Evolutionary conservation across 2,329 filamentous ascomycete genomes (phyloP), one percentile per base, ranked within the genome.

Genomic region (Penicillium sp.): DNA sequence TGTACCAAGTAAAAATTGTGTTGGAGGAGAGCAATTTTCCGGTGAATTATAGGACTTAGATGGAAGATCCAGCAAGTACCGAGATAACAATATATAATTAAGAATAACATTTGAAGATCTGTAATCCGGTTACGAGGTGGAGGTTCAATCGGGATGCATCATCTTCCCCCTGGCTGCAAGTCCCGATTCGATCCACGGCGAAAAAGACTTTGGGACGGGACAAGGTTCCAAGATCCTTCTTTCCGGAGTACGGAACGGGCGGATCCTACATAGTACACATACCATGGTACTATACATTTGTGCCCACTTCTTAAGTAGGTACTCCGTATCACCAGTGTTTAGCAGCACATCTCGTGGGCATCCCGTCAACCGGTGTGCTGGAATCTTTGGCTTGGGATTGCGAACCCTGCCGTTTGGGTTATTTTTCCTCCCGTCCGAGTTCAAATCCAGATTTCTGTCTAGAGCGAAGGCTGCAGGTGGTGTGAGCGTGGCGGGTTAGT

Each of bases 271-370:
- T 9, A 23, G 19, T 23, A 11, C n/a, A 36, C 8, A 36, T 34
- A 34, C 33, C 33, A 15, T 15, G 15, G 8, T 9, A n/a, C 10
- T 23, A 23, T 23, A 38, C 4, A 11, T 36, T n/a, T 38, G 34
- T n/a, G 16, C 21, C 19, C 13, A 23, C 21, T 23, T 23, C 21
- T 3, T 23, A 23, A 25, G 25, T 8, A 40, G n/a, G 25, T 27
- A 10, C 21, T 25, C 5, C 13, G 31, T 48, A 41, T 36, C 33
- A 38, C 41, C 41, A 25, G 8, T 9, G 15, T 54, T 33, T 43
- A 57, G 57, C 38, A 31, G 40, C 34, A 53, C 31, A 31, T 36
- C 50, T 59, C 41, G 49, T 59, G 55, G 52, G 40, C 16, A 2
- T 29, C 48, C 46, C 47, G 16, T 55, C 34, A 52, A 62, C 55